A percentile compares a stretch with the other conserved stretches of the same genome.
These are phyloP conservation scores for Kodamaea neixiangensis DNA, from an alignment of 805 yeast genomes.

Conservation along the genomic window DNA sequence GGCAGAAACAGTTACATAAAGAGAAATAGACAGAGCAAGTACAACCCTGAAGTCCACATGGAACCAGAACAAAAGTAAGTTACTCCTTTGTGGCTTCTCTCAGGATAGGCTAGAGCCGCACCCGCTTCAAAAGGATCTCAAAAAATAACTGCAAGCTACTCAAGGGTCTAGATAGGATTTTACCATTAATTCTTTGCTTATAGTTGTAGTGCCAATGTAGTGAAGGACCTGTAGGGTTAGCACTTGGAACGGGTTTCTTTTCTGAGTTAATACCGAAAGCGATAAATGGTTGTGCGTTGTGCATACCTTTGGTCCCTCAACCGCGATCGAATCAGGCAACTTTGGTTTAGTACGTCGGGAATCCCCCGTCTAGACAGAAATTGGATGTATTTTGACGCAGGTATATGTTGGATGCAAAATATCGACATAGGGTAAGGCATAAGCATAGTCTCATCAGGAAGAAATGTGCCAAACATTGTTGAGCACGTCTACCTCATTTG, in stretches of 20 bases:
- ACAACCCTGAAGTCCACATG: background rate
- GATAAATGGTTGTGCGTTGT: background rate
- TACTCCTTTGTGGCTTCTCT: background rate
- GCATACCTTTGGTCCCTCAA: background rate
- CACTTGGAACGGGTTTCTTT: background rate
- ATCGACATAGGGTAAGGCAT: background rate
- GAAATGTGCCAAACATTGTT: background rate
- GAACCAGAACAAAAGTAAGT: background rate
- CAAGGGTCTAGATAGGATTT: background rate
- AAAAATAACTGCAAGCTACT: background rate
- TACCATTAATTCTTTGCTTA: constrained; percentile 1
- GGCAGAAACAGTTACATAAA: background rate
- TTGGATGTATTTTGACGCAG: constrained; percentile 8
- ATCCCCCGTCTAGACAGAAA: background rate
- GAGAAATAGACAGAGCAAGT: background rate
- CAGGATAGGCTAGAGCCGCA: background rate
- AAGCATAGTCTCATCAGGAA: background rate
- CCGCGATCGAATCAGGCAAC: constrained; percentile 3
- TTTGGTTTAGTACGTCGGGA: background rate
- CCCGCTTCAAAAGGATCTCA: constrained; percentile 1
- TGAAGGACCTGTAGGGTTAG: background rate
- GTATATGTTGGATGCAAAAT: constrained; percentile 6
- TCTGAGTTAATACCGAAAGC: background rate
- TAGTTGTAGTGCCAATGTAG: background rate
- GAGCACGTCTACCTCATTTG: background rate